Base-by-base conservation (phyloP, 305 asterid genomes). In the Euphrasia arctica region DNA sequence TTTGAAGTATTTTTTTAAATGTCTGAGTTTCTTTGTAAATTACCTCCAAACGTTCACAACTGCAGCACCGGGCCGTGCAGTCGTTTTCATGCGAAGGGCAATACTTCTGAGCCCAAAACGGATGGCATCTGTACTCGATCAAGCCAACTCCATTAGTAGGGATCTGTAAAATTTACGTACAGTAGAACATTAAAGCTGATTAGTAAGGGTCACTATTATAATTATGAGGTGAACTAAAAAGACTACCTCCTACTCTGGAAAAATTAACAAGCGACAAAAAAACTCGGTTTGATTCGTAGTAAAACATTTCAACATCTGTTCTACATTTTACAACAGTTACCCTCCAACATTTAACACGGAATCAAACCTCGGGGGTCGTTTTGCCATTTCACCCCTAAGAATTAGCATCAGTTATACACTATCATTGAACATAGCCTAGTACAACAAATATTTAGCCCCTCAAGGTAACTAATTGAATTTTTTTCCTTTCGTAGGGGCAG, bases 21-120 rank as follows among this genome's bases (percentile, higher is more conserved):
- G 14, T 50, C 55, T 50, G 28, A 14, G 25, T 50, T 50, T 50
- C 55, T 5, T 14, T 50, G 36, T 54, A 54, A 18, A 10, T 22
- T 75, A 92, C 98, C 97, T 93, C 98, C 70, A 93, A 78, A 66
- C 99, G 97, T 60, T 93, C 99, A 74, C 99, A 93, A 62, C 97
- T 90, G 49, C 96, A 93, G 83, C 97, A 93, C 8, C 99, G 79
- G 9, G 87, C 75, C 6, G 96, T 93, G 31, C 66, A 63, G 70
- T 93, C 97, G 11, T 82, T 84, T 77, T 93, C 99, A 51, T 93
- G 99, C 48, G 94, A 72, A 64, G 99, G 99, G 65, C 99, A 93
- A 72, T 93, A 93, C 70, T 86, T 93, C 74, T 88, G 97, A 32
- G 87, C 74, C 99, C 99, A 93, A 75, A 83, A 93, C 0, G 99